A percentile compares a stretch with the other conserved stretches of the same genome.
These are phyloP conservation scores for Baudoinia panamericana DNA, from an alignment of 495 filamentous ascomycete species.

Conservation along the genomic window DNA sequence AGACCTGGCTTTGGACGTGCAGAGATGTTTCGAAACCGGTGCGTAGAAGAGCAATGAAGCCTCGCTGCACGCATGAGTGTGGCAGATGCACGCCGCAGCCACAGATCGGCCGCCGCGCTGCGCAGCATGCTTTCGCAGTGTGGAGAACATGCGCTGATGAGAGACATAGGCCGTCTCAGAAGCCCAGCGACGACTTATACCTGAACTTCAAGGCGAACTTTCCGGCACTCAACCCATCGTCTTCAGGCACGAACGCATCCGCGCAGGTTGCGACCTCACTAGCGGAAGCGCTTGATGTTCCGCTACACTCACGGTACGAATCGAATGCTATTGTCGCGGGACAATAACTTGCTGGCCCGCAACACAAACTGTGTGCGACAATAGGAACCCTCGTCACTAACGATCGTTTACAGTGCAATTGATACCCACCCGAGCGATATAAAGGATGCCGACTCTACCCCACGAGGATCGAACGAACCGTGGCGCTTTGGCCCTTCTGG, in stretches of 20 bases:
- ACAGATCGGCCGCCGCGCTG: slow-evolving; percentile 5
- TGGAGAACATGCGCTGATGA: slow-evolving; percentile 2
- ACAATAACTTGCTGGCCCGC: background rate
- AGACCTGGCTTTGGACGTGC: slow-evolving; percentile 6
- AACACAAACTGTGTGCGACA: background rate
- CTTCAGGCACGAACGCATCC: slow-evolving; percentile 30
- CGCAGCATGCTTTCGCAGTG: background rate
- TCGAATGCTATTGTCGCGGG: background rate
- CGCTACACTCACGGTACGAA: slow-evolving; percentile 25
- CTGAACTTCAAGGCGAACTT: slow-evolving; percentile 71
- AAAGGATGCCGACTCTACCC: slow-evolving; percentile 71
- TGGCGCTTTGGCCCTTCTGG: slow-evolving; percentile 48
- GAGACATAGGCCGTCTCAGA: slow-evolving; percentile 55
- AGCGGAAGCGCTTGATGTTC: slow-evolving; percentile 29
- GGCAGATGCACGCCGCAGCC: slow-evolving; percentile 3
- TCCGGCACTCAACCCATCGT: slow-evolving; percentile 36
- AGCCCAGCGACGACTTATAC: slow-evolving; percentile 74
- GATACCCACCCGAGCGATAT: slow-evolving; percentile 39
- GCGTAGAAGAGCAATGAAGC: slow-evolving; percentile 6
- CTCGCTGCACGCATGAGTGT: background rate
- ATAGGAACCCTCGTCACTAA: slow-evolving; percentile 41
- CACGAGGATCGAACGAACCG: slow-evolving; percentile 57
- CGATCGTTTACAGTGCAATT: slow-evolving; percentile 43
- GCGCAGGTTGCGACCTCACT: slow-evolving; percentile 20
- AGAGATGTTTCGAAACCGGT: slow-evolving; percentile 33